A percentile compares a stretch with the other conserved stretches of the same genome.
Conservation (phyloP, 2,329 filamentous ascomycete species). For the Daldinia sp. region DNA sequence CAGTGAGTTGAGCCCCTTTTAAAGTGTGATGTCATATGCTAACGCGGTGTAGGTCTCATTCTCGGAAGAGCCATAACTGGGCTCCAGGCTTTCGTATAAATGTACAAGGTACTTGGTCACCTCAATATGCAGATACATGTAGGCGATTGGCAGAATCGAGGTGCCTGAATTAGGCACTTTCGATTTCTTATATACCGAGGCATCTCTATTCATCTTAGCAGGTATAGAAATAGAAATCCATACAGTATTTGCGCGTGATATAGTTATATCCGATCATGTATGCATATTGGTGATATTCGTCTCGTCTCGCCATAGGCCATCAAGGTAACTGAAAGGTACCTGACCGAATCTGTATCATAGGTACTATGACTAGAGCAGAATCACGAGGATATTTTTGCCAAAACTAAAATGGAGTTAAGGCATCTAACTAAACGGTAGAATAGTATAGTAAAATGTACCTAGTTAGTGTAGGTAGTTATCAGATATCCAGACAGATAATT, state of each 20-base stretch:
- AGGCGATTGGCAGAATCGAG: too few species aligned
- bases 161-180: not conserved
- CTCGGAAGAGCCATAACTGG: constrained; percentile 76
- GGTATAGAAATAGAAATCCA: too few species aligned
- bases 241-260: not conserved
- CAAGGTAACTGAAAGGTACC: constrained; percentile 5
- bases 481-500: not conserved
- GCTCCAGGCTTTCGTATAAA: constrained; percentile 75
- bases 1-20: constrained; percentile 68
- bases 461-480: too few species aligned
- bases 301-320: not conserved
- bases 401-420: not conserved
- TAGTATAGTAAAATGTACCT: too few species aligned
- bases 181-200: not conserved
- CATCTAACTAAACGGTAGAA: not conserved
- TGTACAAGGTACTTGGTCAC: not conserved
- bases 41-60: constrained; percentile 68
- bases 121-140: too few species aligned
- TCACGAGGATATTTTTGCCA: not conserved
- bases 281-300: not conserved
- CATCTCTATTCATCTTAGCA: too few species aligned
- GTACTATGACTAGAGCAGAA: not conserved
- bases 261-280: not conserved
- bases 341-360: not conserved
- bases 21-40: constrained; percentile 44